Base-by-base conservation (phyloP, 306 rosid species). In the Luffa acutangula region DNA sequence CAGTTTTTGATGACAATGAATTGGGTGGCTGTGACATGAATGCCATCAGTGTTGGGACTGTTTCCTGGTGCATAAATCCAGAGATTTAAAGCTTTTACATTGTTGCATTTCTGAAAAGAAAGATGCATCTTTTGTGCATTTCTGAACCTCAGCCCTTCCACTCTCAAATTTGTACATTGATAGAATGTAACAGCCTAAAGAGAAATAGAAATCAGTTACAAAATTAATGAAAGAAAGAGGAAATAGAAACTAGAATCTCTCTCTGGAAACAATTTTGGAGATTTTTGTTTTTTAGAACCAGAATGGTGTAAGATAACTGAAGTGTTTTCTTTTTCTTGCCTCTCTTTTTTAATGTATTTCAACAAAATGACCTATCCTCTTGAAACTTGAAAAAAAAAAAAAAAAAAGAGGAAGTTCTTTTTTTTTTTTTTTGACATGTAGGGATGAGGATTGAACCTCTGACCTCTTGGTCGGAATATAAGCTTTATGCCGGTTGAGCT, bases 11-110 rank as follows among this genome's bases (percentile, higher is more conserved):
- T 85, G 39, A 25, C 0, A 75, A 95, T 84, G 62, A 87, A 78
- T 37, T 83, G 80, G 33, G 97, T 84, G 2, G 0, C 87, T 2
- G 97, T 83, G 62, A 95, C 80, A 49, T 95, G 97, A 83, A 95
- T 90, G 80, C 98, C 98, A 81, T 95, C 98, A 15, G 98, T 95
- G 80, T 95, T 95, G 14, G 97, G 97, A 63, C 97, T 95, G 57
- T 91, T 2, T 39, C 54, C 88, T 5, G 98, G 97, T 76, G 97
- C 91, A 41, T 5, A 81, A 0, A 95, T 81, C 34, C 73, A 33
- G 1, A 95, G 79, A 83, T 84, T 84, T 15, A 78, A 75, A 69
- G 81, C 93, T 62, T 43, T 48, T 31, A 90, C 98, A 33, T 89
- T 85, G 78, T 41, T 41, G 78, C 97, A 90, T 13, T 25, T 63